Evolutionary conservation across 2,329 filamentous ascomycete species (phyloP).

Genomic region (Stemphylium beticola): DNA sequence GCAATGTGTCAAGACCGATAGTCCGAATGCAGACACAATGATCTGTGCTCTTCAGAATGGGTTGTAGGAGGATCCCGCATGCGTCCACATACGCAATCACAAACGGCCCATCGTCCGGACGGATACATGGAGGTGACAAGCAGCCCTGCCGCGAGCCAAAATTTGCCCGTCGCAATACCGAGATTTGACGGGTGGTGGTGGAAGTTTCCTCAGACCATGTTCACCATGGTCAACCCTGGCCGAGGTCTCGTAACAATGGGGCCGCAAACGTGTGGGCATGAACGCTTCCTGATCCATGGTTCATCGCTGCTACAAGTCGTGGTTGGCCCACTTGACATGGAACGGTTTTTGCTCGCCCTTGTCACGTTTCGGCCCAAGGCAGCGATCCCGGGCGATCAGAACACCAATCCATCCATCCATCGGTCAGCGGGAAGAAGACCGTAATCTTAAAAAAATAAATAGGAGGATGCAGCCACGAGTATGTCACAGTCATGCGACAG

Average conservation of each 20-base stretch:
- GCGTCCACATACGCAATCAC: not conserved
- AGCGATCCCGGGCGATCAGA: constrained; percentile 32
- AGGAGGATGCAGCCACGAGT: constrained; percentile 4
- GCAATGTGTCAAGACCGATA: constrained; percentile 1
- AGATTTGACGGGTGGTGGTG: constrained; percentile 19
- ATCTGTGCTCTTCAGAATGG: no score
- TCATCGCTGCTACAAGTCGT: constrained; percentile 14
- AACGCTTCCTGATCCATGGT: constrained; percentile 21
- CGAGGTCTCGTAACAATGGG: constrained; percentile 17
- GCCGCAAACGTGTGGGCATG: constrained; percentile 13
- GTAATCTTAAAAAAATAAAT: not conserved
- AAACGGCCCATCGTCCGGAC: not conserved
- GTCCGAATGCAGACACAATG: no score
- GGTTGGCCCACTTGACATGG: constrained; percentile 20
- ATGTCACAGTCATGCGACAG: not conserved
- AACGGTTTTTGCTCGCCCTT: constrained; percentile 14
- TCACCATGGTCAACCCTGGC: constrained; percentile 20
- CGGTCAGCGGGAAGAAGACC: not conserved
- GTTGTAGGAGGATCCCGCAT: no score
- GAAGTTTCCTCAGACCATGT: constrained; percentile 22
- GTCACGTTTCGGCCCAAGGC: constrained; percentile 21
- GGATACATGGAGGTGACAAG: not conserved
- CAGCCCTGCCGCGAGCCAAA: not conserved
- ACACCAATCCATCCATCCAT: not conserved
- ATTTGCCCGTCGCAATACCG: constrained; percentile 13